Percentiles rank a stretch among this genome's conserved stretches.
phyloP scores from a whole-genome alignment of 495 filamentous ascomycete species.

The Glarea lozoyensis region DNA sequence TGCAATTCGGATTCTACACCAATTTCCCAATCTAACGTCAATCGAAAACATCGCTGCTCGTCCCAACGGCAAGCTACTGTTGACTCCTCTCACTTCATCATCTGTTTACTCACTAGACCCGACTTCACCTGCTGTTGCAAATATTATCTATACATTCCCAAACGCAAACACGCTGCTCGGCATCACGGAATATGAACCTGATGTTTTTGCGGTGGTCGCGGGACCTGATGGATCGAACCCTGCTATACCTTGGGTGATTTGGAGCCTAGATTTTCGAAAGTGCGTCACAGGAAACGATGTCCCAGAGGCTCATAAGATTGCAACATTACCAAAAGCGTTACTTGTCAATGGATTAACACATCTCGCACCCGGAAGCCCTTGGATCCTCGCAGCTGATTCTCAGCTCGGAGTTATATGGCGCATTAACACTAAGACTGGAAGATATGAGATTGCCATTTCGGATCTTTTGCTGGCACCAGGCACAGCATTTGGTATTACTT shows the following conservation, averaged over 20 bases:
- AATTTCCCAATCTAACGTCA: background rate
- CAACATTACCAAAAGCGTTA: slow-evolving; percentile 27
- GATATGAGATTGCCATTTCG: slow-evolving; percentile 26
- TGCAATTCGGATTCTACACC: background rate
- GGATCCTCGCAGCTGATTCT: slow-evolving; percentile 33
- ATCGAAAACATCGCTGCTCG: background rate
- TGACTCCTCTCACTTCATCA: background rate
- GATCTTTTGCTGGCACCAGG: slow-evolving; percentile 18
- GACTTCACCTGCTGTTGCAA: background rate
- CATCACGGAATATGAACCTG: background rate
- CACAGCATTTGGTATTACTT: slow-evolving; percentile 5
- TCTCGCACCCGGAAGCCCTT: slow-evolving; percentile 9
- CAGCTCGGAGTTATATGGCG: slow-evolving; percentile 27
- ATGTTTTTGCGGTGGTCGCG: background rate
- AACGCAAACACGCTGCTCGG: background rate
- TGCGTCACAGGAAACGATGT: slow-evolving; percentile 5
- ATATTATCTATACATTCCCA: background rate
- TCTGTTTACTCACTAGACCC: background rate
- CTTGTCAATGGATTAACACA: slow-evolving; percentile 32
- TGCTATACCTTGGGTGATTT: background rate
- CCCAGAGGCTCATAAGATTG: slow-evolving; percentile 18
- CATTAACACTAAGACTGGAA: slow-evolving; percentile 25
- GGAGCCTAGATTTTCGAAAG: slow-evolving; percentile 3
- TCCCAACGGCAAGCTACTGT: background rate
- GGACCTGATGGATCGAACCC: background rate